phyloP scores from a whole-genome alignment of 2,329 filamentous ascomycete species.

The Neonectria ditissima region DNA sequence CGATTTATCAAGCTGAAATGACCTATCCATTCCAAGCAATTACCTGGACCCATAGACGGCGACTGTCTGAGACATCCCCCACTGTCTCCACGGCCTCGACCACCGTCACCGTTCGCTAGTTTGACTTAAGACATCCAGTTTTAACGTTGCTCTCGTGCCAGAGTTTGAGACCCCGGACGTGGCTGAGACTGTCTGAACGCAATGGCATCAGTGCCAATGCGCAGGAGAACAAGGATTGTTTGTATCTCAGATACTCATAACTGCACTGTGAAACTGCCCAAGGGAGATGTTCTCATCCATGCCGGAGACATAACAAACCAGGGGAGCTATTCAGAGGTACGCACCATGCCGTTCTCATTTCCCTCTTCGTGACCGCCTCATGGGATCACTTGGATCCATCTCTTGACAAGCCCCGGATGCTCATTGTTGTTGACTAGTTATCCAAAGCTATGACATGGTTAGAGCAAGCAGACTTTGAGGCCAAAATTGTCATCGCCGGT shows the following conservation, averaged over 20 bases:
- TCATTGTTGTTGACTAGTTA: constrained; percentile 53
- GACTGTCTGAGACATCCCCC: constrained; percentile 25
- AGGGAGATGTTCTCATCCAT: constrained; percentile 80
- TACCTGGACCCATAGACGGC: neutral
- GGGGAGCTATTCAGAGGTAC: constrained; percentile 68
- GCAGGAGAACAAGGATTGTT: constrained; percentile 71
- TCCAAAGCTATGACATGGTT: constrained; percentile 75
- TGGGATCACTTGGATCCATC: neutral
- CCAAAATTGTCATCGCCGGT: constrained; percentile 79
- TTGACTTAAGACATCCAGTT: neutral
- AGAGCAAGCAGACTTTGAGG: constrained; percentile 73
- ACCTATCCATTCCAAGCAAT: neutral
- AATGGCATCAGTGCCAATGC: constrained; percentile 32
- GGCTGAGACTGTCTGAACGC: constrained; percentile 13
- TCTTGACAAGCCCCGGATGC: constrained; percentile 3
- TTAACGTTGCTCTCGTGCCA: constrained; percentile 15
- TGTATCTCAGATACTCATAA: constrained; percentile 85
- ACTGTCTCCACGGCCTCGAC: constrained; percentile 14
- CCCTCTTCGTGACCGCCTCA: neutral
- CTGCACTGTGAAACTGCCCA: constrained; percentile 71
- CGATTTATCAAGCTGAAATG: neutral
- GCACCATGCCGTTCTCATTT: constrained; percentile 12
- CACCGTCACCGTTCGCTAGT: constrained; percentile 14
- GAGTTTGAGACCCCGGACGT: constrained; percentile 28
- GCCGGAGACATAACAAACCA: constrained; percentile 83